These are phyloP conservation scores for Colletotrichum eremochloae DNA, from an alignment of 2,329 filamentous ascomycete species.

Conservation along the genomic window DNA sequence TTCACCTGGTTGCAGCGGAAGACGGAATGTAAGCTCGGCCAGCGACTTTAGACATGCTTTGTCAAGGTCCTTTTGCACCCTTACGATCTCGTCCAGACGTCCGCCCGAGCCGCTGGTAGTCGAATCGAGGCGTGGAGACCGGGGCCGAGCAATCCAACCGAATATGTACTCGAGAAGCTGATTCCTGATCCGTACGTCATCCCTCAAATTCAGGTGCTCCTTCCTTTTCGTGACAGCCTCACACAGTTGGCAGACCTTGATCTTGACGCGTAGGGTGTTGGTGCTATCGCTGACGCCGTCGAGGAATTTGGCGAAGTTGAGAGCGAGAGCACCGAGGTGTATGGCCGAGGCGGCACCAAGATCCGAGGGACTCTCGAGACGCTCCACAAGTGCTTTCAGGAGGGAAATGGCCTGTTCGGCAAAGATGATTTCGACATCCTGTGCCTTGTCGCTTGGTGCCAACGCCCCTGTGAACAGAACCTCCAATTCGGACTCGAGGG, in stretches of 20 bases:
- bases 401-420: constrained; percentile 76
- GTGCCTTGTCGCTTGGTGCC: constrained; percentile 64
- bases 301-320: constrained; percentile 77
- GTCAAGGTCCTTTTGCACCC: constrained; percentile 75
- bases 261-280: constrained; percentile 73
- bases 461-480: constrained; percentile 70
- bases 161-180: constrained; percentile 77
- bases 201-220: constrained; percentile 75
- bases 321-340: constrained; percentile 72
- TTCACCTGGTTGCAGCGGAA: constrained; percentile 75
- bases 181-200: constrained; percentile 77
- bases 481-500: constrained; percentile 75
- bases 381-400: constrained; percentile 73
- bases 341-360: constrained; percentile 72
- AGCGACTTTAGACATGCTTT: constrained; percentile 74
- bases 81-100: constrained; percentile 68
- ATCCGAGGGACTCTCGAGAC: constrained; percentile 73
- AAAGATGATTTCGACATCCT: constrained; percentile 74
- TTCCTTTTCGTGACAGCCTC: constrained; percentile 76
- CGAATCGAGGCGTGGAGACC: constrained; percentile 62
- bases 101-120: constrained; percentile 49
- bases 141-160: constrained; percentile 75
- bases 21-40: constrained; percentile 74
- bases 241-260: constrained; percentile 76
- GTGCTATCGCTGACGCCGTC: constrained; percentile 69